Conservation (phyloP, 2,329 filamentous ascomycete species). For the Stachybotrys echinatus region DNA sequence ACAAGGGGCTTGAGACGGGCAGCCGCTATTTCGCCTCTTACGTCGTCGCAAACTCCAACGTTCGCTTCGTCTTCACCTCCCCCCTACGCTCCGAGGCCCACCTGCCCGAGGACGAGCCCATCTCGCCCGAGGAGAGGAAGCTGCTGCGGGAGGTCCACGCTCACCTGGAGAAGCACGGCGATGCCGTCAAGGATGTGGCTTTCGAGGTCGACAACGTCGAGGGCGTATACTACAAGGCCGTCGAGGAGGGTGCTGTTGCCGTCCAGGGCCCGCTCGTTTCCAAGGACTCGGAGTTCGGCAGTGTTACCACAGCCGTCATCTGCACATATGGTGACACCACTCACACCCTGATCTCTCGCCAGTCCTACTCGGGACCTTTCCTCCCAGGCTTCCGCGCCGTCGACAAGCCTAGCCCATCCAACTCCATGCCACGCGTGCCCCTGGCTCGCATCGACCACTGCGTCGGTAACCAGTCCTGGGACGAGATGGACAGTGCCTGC, state of each 20-base stretch:
- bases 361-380: constrained; percentile 68
- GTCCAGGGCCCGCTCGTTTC: constrained; percentile 54
- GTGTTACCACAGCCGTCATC: constrained; percentile 72
- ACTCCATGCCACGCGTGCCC: constrained; percentile 55
- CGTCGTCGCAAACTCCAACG: constrained; percentile 70
- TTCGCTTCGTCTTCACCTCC: constrained; percentile 80
- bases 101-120: constrained; percentile 54
- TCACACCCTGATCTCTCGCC: constrained; percentile 79
- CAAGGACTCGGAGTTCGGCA: constrained; percentile 56
- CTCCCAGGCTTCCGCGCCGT: constrained; percentile 73
- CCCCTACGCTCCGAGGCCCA: constrained; percentile 61
- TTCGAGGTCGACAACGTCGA: constrained; percentile 91
- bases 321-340: constrained; percentile 93
- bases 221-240: constrained; percentile 70
- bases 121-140: constrained; percentile 56
- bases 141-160: constrained; percentile 71
- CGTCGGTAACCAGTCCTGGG: constrained; percentile 95
- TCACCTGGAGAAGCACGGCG: constrained; percentile 82
- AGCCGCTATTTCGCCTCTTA: constrained; percentile 77
- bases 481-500: constrained; percentile 69
- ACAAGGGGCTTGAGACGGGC: constrained; percentile 83
- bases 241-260: constrained; percentile 56
- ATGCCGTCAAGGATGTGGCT: constrained; percentile 91
- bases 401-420: constrained; percentile 28
- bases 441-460: constrained; percentile 88